These are phyloP conservation scores for Tanacetum coccineum DNA, from an alignment of 129 eudicot genomes.

Conservation along the genomic window DNA sequence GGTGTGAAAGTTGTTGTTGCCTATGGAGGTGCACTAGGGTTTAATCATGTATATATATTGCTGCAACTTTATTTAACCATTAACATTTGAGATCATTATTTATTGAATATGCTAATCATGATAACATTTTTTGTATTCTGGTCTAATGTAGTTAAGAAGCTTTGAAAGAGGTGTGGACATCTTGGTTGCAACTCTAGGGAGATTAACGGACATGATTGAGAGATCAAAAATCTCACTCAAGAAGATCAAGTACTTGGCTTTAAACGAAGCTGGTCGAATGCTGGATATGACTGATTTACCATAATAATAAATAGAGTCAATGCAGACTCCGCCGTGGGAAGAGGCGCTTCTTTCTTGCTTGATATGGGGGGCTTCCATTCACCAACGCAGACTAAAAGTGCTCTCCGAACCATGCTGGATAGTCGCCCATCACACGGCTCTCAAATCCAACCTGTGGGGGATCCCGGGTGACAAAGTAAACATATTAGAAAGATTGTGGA, in stretches of 20 bases:
- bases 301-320: neutral
- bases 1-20: conserved; percentile 70
- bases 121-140: neutral
- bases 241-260: conserved; percentile 55
- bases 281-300: conserved; percentile 55
- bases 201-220: conserved; percentile 70
- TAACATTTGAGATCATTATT: too few species aligned
- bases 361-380: too few species aligned
- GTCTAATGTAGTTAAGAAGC: conserved; percentile 37
- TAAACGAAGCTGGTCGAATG: conserved; percentile 88
- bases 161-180: conserved; percentile 72
- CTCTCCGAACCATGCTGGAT: neutral
- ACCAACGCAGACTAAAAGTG: too few species aligned
- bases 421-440: neutral
- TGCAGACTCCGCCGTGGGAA: neutral
- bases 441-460: neutral
- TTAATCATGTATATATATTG: too few species aligned
- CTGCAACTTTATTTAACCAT: too few species aligned
- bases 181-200: conserved; percentile 84
- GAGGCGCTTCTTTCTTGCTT: neutral
- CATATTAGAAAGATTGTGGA: conserved; percentile 71
- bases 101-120: too few species aligned
- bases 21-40: conserved; percentile 92
- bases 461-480: too few species aligned
- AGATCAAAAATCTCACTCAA: conserved; percentile 55